Evolutionary conservation across 164 flowering plant genomes (phyloP).

Genomic region (Taxillus chinensis): DNA sequence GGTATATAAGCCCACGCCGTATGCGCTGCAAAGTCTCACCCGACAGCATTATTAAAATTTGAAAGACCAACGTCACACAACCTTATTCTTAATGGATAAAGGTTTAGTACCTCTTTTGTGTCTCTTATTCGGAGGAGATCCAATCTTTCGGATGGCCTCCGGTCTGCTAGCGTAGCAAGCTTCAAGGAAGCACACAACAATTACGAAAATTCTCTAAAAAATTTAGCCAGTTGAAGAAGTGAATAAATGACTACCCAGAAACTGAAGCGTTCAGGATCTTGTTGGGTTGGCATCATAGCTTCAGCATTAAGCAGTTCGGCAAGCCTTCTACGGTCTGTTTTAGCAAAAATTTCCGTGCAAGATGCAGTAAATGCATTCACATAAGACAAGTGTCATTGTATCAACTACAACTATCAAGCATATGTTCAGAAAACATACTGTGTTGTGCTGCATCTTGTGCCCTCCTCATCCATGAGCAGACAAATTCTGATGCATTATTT

Average conservation of each 20-base stretch:
- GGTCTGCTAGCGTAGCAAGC: conserved; percentile 60
- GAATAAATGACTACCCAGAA: conserved; percentile 64
- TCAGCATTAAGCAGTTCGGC: conserved; percentile 50
- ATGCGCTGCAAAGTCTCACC: conserved; percentile 40
- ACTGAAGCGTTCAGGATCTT: conserved; percentile 87
- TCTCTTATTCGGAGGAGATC: conserved; percentile 71
- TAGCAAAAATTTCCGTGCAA: conserved; percentile 3
- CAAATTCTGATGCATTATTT: conserved; percentile 55
- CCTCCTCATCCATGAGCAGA: conserved; percentile 51
- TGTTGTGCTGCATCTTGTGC: conserved; percentile 58
- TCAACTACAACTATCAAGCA: no score
- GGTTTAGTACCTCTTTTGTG: conserved; percentile 54
- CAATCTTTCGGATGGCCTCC: conserved; percentile 69
- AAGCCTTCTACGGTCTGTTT: conserved; percentile 54
- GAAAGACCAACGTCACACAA: no score
- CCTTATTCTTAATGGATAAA: neutral
- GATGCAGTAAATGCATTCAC: neutral
- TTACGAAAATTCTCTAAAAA: neutral
- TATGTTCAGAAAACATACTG: conserved; percentile 21
- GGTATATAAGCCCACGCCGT: conserved; percentile 38
- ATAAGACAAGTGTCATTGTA: neutral
- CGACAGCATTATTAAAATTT: no score
- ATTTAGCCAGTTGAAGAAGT: neutral
- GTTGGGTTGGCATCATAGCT: conserved; percentile 54
- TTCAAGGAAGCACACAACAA: conserved; percentile 22